Conservation (phyloP, 2,329 filamentous ascomycete species). For the Aspergillus thermomutatus region DNA sequence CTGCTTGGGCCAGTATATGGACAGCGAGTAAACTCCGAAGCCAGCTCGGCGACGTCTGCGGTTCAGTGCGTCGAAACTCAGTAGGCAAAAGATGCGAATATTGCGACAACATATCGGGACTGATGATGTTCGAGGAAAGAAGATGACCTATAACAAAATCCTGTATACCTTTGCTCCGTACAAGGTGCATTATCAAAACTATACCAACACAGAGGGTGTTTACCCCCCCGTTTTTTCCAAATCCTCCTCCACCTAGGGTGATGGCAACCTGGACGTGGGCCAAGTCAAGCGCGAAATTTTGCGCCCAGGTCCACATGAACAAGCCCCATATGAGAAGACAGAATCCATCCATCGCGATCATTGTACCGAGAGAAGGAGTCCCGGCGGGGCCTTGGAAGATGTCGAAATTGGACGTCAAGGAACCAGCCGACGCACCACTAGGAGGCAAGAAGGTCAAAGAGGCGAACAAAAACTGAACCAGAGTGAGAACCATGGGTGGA, state of each 20-base stretch:
- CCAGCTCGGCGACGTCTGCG: slow-evolving; percentile 44
- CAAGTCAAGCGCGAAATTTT: slow-evolving; percentile 83
- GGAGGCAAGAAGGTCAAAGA: slow-evolving; percentile 89
- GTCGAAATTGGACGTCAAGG: slow-evolving; percentile 76
- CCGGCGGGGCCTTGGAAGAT: slow-evolving; percentile 85
- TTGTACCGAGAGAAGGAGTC: slow-evolving; percentile 79
- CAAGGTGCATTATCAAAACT: slow-evolving; percentile 44
- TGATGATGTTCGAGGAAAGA: slow-evolving; percentile 43
- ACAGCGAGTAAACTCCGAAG: slow-evolving; percentile 47
- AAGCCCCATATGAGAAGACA: slow-evolving; percentile 77
- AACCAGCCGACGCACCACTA: slow-evolving; percentile 70
- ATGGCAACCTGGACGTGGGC: slow-evolving; percentile 92
- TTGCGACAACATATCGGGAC: slow-evolving; percentile 40
- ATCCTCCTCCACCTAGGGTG: slow-evolving; percentile 75
- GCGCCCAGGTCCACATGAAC: slow-evolving; percentile 80
- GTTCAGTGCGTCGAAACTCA: slow-evolving; percentile 42
- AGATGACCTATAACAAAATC: slow-evolving; percentile 49
- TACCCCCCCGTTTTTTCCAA: slow-evolving; percentile 45
- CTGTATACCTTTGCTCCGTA: slow-evolving; percentile 45
- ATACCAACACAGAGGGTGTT: slow-evolving; percentile 45
- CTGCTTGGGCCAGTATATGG: slow-evolving; percentile 48
- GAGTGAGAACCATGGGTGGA: slow-evolving; percentile 79
- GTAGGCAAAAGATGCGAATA: slow-evolving; percentile 42
- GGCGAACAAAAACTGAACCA: slow-evolving; percentile 89
- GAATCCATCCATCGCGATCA: slow-evolving; percentile 77